A percentile compares a stretch with the other conserved stretches of the same genome.
Evolutionary conservation across 345 rosid genomes (phyloP).

Genomic region (Citrus mangshanensis): DNA sequence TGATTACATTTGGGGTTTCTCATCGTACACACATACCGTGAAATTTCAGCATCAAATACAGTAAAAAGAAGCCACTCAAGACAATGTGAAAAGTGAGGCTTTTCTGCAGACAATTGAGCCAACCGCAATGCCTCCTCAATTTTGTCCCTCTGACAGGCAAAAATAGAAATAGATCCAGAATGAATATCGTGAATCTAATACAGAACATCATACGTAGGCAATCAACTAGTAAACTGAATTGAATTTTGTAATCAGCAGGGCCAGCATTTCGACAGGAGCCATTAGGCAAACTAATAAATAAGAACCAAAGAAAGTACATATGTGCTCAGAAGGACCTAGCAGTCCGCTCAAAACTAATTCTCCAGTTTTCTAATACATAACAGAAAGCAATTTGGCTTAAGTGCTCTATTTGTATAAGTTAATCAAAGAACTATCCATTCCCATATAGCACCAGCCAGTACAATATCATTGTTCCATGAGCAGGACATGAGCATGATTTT

Average conservation of each 20-base stretch:
- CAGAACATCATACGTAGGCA: not conserved
- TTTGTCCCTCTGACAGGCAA: constrained; percentile 71
- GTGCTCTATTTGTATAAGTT: not conserved
- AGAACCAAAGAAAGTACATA: not conserved
- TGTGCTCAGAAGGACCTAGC: not conserved
- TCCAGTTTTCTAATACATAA: not conserved
- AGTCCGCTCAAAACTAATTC: not conserved
- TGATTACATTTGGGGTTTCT: not conserved
- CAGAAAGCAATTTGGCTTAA: not conserved
- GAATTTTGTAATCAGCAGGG: not conserved
- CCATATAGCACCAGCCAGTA: not conserved
- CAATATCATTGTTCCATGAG: not conserved
- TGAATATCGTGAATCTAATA: not conserved
- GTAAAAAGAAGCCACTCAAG: constrained; percentile 99
- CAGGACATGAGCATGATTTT: not conserved
- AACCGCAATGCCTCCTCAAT: constrained; percentile 75
- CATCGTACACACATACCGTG: constrained; percentile 54
- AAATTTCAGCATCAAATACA: constrained; percentile 93
- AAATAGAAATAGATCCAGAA: constrained; percentile 18
- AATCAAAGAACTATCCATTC: not conserved
- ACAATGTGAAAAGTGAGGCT: constrained; percentile 95
- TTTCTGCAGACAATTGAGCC: constrained; percentile 90
- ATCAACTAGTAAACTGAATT: not conserved
- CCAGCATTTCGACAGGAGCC: not conserved
- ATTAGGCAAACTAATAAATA: not conserved